Base-by-base conservation (phyloP, 768 basidiomycete species). In the Boletus eberwhitei region DNA sequence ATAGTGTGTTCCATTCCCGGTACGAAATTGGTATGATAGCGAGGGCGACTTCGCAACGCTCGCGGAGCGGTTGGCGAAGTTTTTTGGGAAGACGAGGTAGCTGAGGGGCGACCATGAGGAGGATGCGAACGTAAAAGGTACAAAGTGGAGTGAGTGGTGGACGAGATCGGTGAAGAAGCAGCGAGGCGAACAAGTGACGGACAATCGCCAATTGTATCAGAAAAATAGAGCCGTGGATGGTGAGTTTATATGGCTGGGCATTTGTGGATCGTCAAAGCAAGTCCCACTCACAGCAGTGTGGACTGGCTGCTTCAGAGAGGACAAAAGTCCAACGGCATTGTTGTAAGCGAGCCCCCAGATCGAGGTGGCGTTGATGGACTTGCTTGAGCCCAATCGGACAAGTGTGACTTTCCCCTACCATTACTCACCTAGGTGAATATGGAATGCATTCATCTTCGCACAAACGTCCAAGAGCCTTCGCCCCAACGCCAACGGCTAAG, bases 11-110 rank as follows among this genome's bases (percentile, higher is more conserved):
- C 51, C 51, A 50, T 0, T 54, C 22, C 21, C 44, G 42, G 35
- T 52, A 63, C 17, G 58, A 56, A 22, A 51, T 46, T 2, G 66
- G 50, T 41, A 16, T 24, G 13, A 62, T 54, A 7, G 42, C 6
- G 38, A 64, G 57, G 11, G 14, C 1, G 14, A 50, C 35, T 49
- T 19, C 37, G 32, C 58, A 8, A 13, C 55, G 55, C 35, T 65
- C 50, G 26, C 48, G 32, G 17, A 68, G 58, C 7, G 52, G 34
- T 36, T 13, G 48, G 43, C 35, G 44, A 49, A 34, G 8, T 22
- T 31, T 8, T 6, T 26, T 36, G 43, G 40, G 13, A 37, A 6
- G 13, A 6, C 4, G 1, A n/a, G 41, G 19, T 19, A 8, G 5
- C 35, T 24, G 26, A 11, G 34, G 13, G 21, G 8, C 2, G 2